A percentile compares a stretch with the other conserved stretches of the same genome.
phyloP scores from a whole-genome alignment of 306 rosid genomes.

The Trifolium subterraneum region DNA sequence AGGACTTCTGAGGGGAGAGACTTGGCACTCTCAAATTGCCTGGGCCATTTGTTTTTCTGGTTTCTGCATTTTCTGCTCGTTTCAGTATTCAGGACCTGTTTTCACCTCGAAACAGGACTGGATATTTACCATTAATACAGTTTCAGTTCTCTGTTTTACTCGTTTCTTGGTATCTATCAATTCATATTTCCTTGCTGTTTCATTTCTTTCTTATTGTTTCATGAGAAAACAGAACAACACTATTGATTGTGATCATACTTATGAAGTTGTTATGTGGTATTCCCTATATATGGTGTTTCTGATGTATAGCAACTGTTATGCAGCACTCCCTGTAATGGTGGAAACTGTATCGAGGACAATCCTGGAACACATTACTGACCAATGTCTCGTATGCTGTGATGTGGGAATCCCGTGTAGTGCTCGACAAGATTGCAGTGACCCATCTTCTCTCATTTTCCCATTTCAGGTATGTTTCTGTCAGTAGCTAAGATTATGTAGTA shows the following conservation, averaged over 20 bases:
- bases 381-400: constrained; percentile 96
- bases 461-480: constrained; percentile 73
- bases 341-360: constrained; percentile 81
- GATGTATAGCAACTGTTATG: constrained; percentile 42
- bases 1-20: not conserved
- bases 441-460: constrained; percentile 92
- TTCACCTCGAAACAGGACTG: not conserved
- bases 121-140: not conserved
- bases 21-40: not conserved
- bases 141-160: not conserved
- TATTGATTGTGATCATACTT: constrained; percentile 23
- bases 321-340: constrained; percentile 92
- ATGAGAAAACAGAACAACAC: constrained; percentile 15
- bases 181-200: constrained; percentile 31
- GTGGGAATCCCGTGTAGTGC: constrained; percentile 92
- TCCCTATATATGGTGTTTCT: constrained; percentile 32
- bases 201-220: constrained; percentile 6
- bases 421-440: constrained; percentile 88
- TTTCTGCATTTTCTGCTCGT: constrained; percentile 1
- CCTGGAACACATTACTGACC: constrained; percentile 86
- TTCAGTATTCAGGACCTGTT: constrained; percentile 11
- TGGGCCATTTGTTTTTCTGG: not conserved
- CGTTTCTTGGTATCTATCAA: constrained; percentile 1
- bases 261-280: constrained; percentile 32
- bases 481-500: constrained; percentile 9